Base-by-base conservation (phyloP, 495 filamentous ascomycete species). In the Hamigera avellanea region DNA sequence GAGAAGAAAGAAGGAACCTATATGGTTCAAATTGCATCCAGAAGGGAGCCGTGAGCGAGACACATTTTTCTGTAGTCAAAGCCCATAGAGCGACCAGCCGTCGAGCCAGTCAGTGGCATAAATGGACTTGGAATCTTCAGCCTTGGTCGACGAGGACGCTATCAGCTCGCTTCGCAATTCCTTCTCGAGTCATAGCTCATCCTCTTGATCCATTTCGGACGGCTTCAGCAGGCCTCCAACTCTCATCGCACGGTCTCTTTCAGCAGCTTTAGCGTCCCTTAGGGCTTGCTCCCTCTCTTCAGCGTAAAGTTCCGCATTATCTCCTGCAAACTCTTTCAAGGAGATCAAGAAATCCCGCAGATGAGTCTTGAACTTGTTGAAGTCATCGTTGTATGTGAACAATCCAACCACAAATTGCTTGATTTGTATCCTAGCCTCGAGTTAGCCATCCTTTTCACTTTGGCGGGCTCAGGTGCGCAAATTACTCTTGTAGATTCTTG, bases 311-410 rank as follows among this genome's bases (percentile, higher is more conserved):
- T 96, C 91, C 5, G 89, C 80, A 30, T 69, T 62, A 33, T 84
- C 91, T 9, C 83, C 84, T 10, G 74, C 73, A 49, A 95, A 96
- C 61, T 99, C 91, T 61, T 93, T 94, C 36, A 99, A 63, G 18
- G 87, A 87, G 47, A 99, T 94, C 37, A 99, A 62, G 75, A 99
- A 99, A 56, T 99, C 91, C 39, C 91, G 84, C 32, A 96, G 72
- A 37, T 87, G 80, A 27, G 93, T 75, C 60, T 94, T 94, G 76
- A 96, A 96, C 49, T 81, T 81, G 51, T 78, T 76, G 37, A 89
- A 72, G 40, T 89, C 80, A 35, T 75, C 75, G 50, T 93, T 94
- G 36, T 77, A 66, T 1, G 76, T 72, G 61, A 95, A 95, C 4
- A 96, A 62, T 4, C 81, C 80, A 36, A 91, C 74, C 16, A 95